Conservation (phyloP, 495 filamentous ascomycete genomes). For the Podospora anserina region DNA sequence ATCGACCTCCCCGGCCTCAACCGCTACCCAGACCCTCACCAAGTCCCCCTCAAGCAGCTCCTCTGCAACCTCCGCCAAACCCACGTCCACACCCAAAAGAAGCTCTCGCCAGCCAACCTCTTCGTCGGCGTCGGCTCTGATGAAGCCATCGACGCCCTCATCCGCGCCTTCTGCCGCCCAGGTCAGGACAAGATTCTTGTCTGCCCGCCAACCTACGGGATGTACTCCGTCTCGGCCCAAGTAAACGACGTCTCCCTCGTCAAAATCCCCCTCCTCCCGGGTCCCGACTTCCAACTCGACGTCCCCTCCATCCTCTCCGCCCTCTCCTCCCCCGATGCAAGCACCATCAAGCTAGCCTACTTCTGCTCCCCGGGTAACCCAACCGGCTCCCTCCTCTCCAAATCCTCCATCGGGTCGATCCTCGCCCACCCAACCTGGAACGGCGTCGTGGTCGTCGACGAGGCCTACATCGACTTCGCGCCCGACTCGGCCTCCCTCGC, state of each 20-base stretch:
- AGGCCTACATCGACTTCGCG: conserved; percentile 96
- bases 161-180: conserved; percentile 88
- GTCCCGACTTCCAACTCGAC: conserved; percentile 65
- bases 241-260: conserved; percentile 88
- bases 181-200: conserved; percentile 85
- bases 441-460: conserved; percentile 87
- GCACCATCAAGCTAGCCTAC: conserved; percentile 80
- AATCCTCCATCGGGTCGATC: conserved; percentile 68
- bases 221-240: conserved; percentile 92
- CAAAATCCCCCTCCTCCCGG: conserved; percentile 68
- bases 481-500: conserved; percentile 74
- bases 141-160: conserved; percentile 90
- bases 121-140: conserved; percentile 96
- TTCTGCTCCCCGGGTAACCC: conserved; percentile 95
- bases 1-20: conserved; percentile 78
- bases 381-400: conserved; percentile 72
- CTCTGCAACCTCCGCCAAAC: conserved; percentile 88
- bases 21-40: conserved; percentile 96
- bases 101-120: conserved; percentile 75
- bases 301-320: conserved; percentile 61
- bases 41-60: conserved; percentile 75
- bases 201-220: conserved; percentile 96
- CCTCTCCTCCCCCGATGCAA: conserved; percentile 47
- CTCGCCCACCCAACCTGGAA: conserved; percentile 93
- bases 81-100: conserved; percentile 69